Conservation (phyloP, 768 basidiomycete genomes). For the Suillus fuscotomentosus region DNA sequence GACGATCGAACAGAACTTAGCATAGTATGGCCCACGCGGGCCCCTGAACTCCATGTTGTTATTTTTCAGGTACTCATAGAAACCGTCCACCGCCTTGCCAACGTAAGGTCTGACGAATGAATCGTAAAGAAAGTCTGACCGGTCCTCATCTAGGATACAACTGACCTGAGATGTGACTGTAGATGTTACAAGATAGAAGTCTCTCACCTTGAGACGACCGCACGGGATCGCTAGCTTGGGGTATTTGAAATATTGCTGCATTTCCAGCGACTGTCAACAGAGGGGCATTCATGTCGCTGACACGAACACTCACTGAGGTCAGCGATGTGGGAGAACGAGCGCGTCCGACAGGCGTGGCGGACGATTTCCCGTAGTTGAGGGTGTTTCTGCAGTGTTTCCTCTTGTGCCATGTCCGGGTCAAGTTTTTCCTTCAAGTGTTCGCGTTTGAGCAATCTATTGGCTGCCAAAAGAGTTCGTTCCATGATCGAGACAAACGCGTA, state of each 20-base stretch:
- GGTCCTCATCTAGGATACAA: neutral
- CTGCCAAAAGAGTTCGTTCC: too few species aligned
- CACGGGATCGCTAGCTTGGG: too few species aligned
- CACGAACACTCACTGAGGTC: neutral
- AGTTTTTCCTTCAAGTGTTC: neutral
- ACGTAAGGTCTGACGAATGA: constrained; percentile 5
- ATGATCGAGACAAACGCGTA: too few species aligned
- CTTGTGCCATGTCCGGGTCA: neutral
- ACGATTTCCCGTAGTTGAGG: too few species aligned
- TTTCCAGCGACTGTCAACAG: neutral
- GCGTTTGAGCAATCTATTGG: neutral
- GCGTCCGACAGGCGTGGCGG: neutral
- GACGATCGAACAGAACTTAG: constrained; percentile 13
- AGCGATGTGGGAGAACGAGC: neutral
- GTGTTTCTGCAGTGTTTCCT: neutral
- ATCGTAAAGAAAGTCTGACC: neutral
- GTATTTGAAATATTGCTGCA: neutral
- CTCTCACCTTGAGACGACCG: neutral
- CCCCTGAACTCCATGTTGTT: constrained; percentile 6
- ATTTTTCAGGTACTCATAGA: constrained; percentile 17
- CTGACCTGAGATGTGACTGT: neutral
- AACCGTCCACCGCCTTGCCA: constrained; percentile 12
- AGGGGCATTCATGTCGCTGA: neutral
- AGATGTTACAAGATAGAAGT: neutral
- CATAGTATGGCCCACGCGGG: neutral